A percentile compares a stretch with the other conserved stretches of the same genome.
phyloP scores from a whole-genome alignment of 2,329 filamentous ascomycete species.

The Penicillium sp. region DNA sequence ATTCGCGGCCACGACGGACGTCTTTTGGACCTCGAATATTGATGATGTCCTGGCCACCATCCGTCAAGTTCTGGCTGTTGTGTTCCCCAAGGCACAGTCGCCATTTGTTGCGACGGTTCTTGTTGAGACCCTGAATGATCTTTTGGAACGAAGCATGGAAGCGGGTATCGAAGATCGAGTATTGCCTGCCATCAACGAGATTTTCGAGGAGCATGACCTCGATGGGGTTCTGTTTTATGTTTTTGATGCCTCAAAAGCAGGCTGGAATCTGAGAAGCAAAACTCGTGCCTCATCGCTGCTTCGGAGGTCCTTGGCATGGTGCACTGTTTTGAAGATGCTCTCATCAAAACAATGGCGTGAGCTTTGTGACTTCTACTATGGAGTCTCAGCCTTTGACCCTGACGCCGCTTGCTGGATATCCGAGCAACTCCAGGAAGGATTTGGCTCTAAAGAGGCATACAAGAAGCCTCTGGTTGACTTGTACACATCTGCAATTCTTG shows the following conservation, averaged over 20 bases:
- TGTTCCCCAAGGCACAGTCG: conserved; percentile 29
- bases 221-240: conserved; percentile 24
- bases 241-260: conserved; percentile 24
- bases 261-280: conserved; percentile 25
- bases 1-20: conserved; percentile 28
- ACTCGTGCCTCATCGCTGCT: conserved; percentile 34
- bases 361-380: conserved; percentile 21
- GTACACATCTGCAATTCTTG: conserved; percentile 30
- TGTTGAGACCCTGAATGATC: conserved; percentile 36
- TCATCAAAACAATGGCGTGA: conserved; percentile 13
- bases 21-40: conserved; percentile 35
- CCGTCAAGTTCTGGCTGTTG: conserved; percentile 19
- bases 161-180: conserved; percentile 24
- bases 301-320: conserved; percentile 33
- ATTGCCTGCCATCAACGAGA: conserved; percentile 15
- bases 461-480: conserved; percentile 23
- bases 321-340: conserved; percentile 23
- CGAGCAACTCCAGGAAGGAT: conserved; percentile 25
- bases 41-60: conserved; percentile 24
- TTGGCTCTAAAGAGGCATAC: conserved; percentile 20
- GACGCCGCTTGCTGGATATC: conserved; percentile 35
- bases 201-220: conserved; percentile 25
- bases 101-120: conserved; percentile 34
- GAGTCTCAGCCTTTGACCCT: conserved; percentile 28
- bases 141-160: conserved; percentile 30